Percentiles rank a stretch among this genome's conserved stretches.
Conservation (phyloP, 2,329 filamentous ascomycete genomes). For the Mycosphaerella sp. region DNA sequence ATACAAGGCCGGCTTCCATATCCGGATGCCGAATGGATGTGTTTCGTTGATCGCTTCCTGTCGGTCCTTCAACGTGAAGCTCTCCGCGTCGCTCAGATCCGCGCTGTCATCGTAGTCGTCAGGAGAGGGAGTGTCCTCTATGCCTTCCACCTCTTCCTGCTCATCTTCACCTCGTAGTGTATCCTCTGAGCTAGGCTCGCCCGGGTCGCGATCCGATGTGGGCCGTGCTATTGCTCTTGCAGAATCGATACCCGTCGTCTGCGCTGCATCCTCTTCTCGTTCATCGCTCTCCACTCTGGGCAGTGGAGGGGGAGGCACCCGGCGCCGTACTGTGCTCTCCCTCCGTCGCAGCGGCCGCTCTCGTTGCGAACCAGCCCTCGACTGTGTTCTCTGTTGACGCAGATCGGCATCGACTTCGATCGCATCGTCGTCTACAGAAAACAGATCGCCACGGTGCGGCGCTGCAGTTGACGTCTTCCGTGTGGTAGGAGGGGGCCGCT, state of each 20-base stretch:
- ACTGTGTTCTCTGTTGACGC: conserved; percentile 37
- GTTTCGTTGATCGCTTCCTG: conserved; percentile 98
- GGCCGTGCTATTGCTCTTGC: conserved; percentile 5
- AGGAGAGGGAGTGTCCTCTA: conserved; percentile 39
- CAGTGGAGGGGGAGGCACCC: conserved; percentile 41
- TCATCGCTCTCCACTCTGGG: conserved; percentile 48
- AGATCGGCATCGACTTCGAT: conserved; percentile 71
- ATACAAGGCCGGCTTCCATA: conserved; percentile 98
- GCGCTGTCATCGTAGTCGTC: conserved; percentile 57
- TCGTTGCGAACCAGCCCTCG: conserved; percentile 18
- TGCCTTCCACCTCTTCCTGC: conserved; percentile 33
- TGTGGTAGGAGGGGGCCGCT: conserved; percentile 67
- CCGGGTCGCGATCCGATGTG: conserved; percentile 16
- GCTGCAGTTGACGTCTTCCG: conserved; percentile 68
- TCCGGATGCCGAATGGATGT: conserved; percentile 95
- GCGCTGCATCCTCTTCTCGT: conserved; percentile 35
- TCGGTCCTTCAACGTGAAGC: conserved; percentile 93
- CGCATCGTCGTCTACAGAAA: conserved; percentile 84
- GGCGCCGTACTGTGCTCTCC: conserved; percentile 48
- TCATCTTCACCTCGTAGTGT: conserved; percentile 39
- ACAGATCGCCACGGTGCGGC: conserved; percentile 76
- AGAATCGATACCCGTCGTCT: conserved; percentile 28
- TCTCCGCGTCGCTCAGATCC: conserved; percentile 84
- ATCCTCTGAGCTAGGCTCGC: conserved; percentile 34
- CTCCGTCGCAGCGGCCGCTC: conserved; percentile 41